phyloP scores from a whole-genome alignment of 192 early-diverging fungal genomes.

The Endogone sp. region DNA sequence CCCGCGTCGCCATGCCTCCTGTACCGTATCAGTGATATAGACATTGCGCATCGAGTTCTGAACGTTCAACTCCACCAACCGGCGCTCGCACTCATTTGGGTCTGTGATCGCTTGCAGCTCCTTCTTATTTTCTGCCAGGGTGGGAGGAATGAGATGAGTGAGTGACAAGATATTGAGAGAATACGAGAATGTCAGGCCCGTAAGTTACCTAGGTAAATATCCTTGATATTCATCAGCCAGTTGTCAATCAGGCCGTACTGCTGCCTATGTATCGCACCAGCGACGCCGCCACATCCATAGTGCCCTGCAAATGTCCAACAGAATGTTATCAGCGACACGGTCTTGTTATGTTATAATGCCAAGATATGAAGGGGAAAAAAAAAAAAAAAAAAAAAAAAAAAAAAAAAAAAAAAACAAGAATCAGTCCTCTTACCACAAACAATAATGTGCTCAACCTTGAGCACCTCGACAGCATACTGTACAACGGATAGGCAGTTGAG shows the following conservation, averaged over 20 bases:
- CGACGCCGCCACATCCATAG: slow-evolving; percentile 70
- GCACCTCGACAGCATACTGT: slow-evolving; percentile 87
- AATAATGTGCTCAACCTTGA: slow-evolving; percentile 91
- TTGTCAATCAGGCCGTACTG: slow-evolving; percentile 82
- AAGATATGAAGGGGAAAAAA: no score
- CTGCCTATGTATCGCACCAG: slow-evolving; percentile 51
- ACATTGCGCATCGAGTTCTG: slow-evolving; percentile 67
- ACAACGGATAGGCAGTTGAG: slow-evolving; percentile 80
- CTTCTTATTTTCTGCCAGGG: slow-evolving; percentile 19
- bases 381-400: no score
- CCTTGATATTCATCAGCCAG: slow-evolving; percentile 87
- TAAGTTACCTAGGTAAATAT: slow-evolving; percentile 59
- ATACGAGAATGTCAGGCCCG: background rate
- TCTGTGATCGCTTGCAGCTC: slow-evolving; percentile 34
- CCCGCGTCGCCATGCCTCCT: slow-evolving; percentile 75
- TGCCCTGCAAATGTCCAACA: slow-evolving; percentile 36
- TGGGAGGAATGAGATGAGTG: background rate
- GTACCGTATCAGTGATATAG: slow-evolving; percentile 68
- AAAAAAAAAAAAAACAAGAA: no score
- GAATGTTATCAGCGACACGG: background rate
- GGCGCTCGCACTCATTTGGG: slow-evolving; percentile 41
- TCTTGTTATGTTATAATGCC: no score
- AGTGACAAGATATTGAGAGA: slow-evolving; percentile 3
- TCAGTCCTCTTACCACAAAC: slow-evolving; percentile 66
- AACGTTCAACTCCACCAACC: slow-evolving; percentile 74